Evolutionary conservation across 352 stramenopile species (phyloP).

Genomic region (Lagenidium giganteum): DNA sequence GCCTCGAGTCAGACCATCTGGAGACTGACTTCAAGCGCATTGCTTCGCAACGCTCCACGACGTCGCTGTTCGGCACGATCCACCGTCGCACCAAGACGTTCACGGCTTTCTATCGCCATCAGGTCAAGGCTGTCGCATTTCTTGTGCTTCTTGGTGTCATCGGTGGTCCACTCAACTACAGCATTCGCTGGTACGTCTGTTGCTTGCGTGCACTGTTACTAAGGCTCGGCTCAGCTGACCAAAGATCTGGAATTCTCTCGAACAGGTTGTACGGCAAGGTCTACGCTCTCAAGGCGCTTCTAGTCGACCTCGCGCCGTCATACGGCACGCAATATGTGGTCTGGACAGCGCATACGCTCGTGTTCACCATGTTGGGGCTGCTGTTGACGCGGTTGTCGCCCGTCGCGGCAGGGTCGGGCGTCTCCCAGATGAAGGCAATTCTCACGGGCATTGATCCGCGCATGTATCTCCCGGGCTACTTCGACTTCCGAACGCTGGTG

Average conservation of each 20-base stretch:
- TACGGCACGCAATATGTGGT: slow-evolving; percentile 34
- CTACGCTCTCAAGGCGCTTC: slow-evolving; percentile 27
- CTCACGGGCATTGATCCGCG: slow-evolving; percentile 77
- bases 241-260: too few species aligned
- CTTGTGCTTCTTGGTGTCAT: slow-evolving; percentile 78
- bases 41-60: slow-evolving; percentile 33
- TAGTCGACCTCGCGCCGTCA: slow-evolving; percentile 30
- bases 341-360: slow-evolving; percentile 65
- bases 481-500: slow-evolving; percentile 78
- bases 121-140: slow-evolving; percentile 71
- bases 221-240: too few species aligned
- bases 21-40: too few species aligned
- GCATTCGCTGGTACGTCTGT: slow-evolving; percentile 57
- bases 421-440: slow-evolving; percentile 89
- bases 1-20: too few species aligned
- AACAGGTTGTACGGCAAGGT: slow-evolving; percentile 33
- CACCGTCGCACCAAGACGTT: slow-evolving; percentile 31
- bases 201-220: too few species aligned
- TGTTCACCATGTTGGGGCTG: slow-evolving; percentile 59
- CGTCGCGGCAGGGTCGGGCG: slow-evolving; percentile 67
- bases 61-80: slow-evolving; percentile 63
- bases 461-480: slow-evolving; percentile 81
- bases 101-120: slow-evolving; percentile 45
- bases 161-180: slow-evolving; percentile 68
- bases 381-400: slow-evolving; percentile 72